Evolutionary conservation across 2,329 filamentous ascomycete species (phyloP).

Genomic region (Orbilia blumenaviensis): DNA sequence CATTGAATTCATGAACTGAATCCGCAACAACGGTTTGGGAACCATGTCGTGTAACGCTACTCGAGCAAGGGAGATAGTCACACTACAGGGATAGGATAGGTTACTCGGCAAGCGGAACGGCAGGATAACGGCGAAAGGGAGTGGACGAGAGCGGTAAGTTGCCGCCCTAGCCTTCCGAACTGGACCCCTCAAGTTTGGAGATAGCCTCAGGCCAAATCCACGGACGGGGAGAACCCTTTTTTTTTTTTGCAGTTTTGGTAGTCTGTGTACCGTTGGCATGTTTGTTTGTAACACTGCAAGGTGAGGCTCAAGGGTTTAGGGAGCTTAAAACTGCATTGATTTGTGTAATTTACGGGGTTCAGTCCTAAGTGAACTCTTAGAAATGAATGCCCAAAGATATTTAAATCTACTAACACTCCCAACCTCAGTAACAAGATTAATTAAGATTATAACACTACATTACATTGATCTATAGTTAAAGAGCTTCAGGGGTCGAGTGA

Average conservation of each 20-base stretch:
- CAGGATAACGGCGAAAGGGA: not conserved
- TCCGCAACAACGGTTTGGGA: conserved; percentile 11
- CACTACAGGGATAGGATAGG: conserved; percentile 3
- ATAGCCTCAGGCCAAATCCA: not conserved
- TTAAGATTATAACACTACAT: too few relatives aligned
- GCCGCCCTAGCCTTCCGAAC: not conserved
- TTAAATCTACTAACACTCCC: too few relatives aligned
- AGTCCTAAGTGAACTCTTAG: not conserved
- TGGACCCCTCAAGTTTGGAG: not conserved
- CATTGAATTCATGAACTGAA: not conserved
- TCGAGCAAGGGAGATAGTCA: not conserved
- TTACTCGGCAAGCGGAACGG: conserved; percentile 13
- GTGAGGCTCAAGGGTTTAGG: conserved; percentile 9
- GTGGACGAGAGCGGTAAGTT: not conserved
- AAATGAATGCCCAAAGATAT: too few relatives aligned
- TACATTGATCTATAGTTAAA: too few relatives aligned
- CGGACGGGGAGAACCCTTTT: too few relatives aligned
- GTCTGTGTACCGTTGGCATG: not conserved
- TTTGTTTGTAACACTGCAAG: not conserved
- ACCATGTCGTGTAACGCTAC: conserved; percentile 32
- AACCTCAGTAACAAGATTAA: too few relatives aligned
- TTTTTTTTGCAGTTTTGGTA: too few relatives aligned
- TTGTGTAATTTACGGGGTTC: not conserved
- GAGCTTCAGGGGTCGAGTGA: too few relatives aligned
- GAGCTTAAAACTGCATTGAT: not conserved